phyloP scores from a whole-genome alignment of 768 basidiomycete genomes.

The Trametes cubensis region DNA sequence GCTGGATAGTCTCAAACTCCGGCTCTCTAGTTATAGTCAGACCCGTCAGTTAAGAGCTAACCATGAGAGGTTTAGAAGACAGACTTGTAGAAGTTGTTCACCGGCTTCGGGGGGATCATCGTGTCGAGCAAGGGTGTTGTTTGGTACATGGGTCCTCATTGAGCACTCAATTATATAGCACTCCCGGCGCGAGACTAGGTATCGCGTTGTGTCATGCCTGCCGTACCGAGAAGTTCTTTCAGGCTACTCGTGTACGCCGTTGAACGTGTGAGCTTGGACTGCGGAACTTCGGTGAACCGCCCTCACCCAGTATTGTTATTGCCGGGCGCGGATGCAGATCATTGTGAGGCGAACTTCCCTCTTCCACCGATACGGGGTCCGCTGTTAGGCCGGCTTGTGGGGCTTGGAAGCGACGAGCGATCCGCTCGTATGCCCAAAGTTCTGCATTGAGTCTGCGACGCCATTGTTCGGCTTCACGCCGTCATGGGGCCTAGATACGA shows the following conservation, averaged over 20 bases:
- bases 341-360: too few species aligned
- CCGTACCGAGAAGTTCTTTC: too few species aligned
- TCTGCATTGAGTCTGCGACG: neutral
- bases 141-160: neutral
- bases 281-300: too few species aligned
- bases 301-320: too few species aligned
- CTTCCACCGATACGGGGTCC: too few species aligned
- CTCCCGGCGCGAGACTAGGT: too few species aligned
- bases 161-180: too few species aligned
- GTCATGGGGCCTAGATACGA: neutral
- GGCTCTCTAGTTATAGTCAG: conserved; percentile 42
- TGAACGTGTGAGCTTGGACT: too few species aligned
- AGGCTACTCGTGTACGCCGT: too few species aligned
- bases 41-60: neutral
- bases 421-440: neutral
- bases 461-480: neutral
- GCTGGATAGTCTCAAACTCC: conserved; percentile 80
- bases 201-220: too few species aligned
- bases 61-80: neutral
- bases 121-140: neutral
- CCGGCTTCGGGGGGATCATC: conserved; percentile 19
- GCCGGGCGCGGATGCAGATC: too few species aligned
- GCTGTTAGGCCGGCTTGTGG: too few species aligned
- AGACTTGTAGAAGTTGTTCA: conserved; percentile 21
- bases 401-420: neutral